Evolutionary conservation across 179 eudicot genomes (phyloP), one percentile per base, ranked within the genome.

Genomic region (Drosera spatulata): DNA sequence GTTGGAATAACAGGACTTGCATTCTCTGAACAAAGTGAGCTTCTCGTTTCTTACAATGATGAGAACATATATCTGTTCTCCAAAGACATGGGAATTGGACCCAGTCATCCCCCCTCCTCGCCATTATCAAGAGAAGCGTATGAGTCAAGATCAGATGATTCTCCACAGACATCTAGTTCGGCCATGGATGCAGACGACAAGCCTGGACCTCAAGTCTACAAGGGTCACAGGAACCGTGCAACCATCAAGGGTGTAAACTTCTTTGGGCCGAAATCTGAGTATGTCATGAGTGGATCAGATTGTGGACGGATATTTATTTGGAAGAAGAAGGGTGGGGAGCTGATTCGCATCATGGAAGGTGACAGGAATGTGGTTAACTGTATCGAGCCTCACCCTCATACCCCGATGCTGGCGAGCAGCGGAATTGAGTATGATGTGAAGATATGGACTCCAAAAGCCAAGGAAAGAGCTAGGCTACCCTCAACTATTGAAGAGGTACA

Each of bases 181-280:
- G 50, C 75, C 3, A 38, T 67, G 7, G 62, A 79, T 33, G 39
- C 59, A 2, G 84, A 73, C 57, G 80, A 70, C 63, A 63, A 68
- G 62, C 72, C 63, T 47, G 71, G 79, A 12, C 80, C 84, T 43
- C 83, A 75, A 64, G 80, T 72, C 63, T 88, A 78, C 33, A 22
- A 22, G 33, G 33, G 33, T 22, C 33, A 22, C 33, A 22, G 33
- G 33, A 22, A 22, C 33, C 63, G 71, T 69, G 3, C 65, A 61
- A 88, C 96, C 4, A 74, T 86, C 41, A 88, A 88, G 72, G 96
- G 96, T n/a, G 95, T 86, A 42, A 86, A 80, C 50, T 88, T 86
- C 68, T 86, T 84, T 69, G 96, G 96, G 61, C 78, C 88, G 4
- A 66, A 74, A 64, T 80, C 77, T 62, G 91, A 83, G 39, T 88